Percentiles rank a stretch among this genome's conserved stretches.
These are phyloP conservation scores for Nakataea oryzae DNA, from an alignment of 2,329 filamentous ascomycete genomes.

Conservation along the genomic window DNA sequence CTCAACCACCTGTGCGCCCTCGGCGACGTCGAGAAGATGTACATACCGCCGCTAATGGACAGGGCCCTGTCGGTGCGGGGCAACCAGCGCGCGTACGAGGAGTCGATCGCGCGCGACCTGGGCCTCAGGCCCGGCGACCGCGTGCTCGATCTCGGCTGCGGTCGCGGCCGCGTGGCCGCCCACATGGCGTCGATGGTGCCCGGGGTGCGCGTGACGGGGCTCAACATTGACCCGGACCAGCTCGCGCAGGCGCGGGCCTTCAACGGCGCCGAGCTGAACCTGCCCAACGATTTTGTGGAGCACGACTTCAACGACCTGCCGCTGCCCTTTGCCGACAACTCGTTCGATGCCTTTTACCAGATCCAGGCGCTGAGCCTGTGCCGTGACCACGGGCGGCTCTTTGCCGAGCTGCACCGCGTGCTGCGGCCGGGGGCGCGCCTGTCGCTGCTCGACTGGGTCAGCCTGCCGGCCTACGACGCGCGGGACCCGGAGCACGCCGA, in stretches of 20 bases:
- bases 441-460: slow-evolving; percentile 42
- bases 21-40: slow-evolving; percentile 48
- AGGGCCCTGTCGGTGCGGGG: slow-evolving; percentile 34
- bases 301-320: slow-evolving; percentile 41
- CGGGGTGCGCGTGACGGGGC: slow-evolving; percentile 35
- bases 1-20: slow-evolving; percentile 44
- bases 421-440: slow-evolving; percentile 39
- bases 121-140: slow-evolving; percentile 30
- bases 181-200: slow-evolving; percentile 36
- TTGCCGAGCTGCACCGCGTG: slow-evolving; percentile 36
- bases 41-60: slow-evolving; percentile 43
- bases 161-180: slow-evolving; percentile 40
- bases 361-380: slow-evolving; percentile 46
- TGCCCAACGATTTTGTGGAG: slow-evolving; percentile 35
- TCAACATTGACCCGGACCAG: slow-evolving; percentile 45
- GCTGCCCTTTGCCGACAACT: slow-evolving; percentile 35
- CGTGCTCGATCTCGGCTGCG: slow-evolving; percentile 41
- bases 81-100: slow-evolving; percentile 42
- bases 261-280: slow-evolving; percentile 26
- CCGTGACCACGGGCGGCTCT: slow-evolving; percentile 34
- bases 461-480: slow-evolving; percentile 36
- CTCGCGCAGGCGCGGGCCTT: slow-evolving; percentile 32
- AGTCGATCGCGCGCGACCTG: slow-evolving; percentile 35
- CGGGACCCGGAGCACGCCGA: slow-evolving; percentile 32
- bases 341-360: slow-evolving; percentile 44